A percentile compares a stretch with the other conserved stretches of the same genome.
These are phyloP conservation scores for Sclerotinia minor DNA, from an alignment of 2,329 filamentous ascomycete genomes.

Conservation along the genomic window DNA sequence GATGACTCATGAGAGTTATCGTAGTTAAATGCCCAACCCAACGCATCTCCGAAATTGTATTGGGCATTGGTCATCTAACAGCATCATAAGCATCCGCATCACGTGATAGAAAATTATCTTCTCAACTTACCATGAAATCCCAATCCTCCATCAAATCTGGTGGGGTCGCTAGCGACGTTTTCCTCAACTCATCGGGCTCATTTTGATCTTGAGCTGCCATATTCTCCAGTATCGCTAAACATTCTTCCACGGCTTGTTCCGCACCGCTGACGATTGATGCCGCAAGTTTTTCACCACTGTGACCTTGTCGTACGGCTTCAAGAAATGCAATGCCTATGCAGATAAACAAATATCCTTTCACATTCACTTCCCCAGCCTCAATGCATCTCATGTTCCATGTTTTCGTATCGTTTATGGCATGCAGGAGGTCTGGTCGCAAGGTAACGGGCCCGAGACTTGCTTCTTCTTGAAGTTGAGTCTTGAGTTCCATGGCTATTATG, in stretches of 20 bases:
- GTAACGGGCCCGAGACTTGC: conserved; percentile 43
- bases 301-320: conserved; percentile 45
- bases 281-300: conserved; percentile 42
- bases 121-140: conserved; percentile 46
- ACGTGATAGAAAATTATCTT: not conserved
- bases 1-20: conserved; percentile 24
- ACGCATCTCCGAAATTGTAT: conserved; percentile 35
- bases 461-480: conserved; percentile 46
- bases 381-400: conserved; percentile 43
- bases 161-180: conserved; percentile 36
- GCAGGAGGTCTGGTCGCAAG: conserved; percentile 47
- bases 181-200: conserved; percentile 27
- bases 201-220: conserved; percentile 30
- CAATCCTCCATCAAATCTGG: conserved; percentile 44
- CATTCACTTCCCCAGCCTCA: conserved; percentile 48
- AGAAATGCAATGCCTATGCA: conserved; percentile 47
- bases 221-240: conserved; percentile 43
- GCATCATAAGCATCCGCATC: conserved; percentile 19
- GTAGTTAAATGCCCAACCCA: conserved; percentile 32
- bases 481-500: conserved; percentile 47
- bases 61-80: conserved; percentile 40
- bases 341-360: conserved; percentile 45
- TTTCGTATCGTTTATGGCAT: conserved; percentile 46
- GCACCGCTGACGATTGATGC: conserved; percentile 44
- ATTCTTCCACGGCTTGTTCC: conserved; percentile 43